Evolutionary conservation across 164 flowering plant genomes (phyloP).

Genomic region (Vitis rupestris): DNA sequence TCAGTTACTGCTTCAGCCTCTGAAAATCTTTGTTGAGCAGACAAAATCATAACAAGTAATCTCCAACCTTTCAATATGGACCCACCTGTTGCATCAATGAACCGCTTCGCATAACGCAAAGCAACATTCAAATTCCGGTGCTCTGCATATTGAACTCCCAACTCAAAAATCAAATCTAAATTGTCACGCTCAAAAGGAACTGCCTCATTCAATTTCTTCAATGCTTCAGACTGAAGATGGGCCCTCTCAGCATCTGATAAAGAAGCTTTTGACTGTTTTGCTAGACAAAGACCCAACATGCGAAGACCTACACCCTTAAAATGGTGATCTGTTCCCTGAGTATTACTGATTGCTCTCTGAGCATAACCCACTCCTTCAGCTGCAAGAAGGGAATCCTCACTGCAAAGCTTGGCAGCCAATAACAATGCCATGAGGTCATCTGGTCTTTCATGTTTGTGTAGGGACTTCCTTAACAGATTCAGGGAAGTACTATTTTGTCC

Average conservation of each 20-base stretch:
- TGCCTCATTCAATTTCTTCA: conserved; percentile 79
- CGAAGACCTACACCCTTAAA: conserved; percentile 74
- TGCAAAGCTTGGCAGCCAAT: conserved; percentile 79
- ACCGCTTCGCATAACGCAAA: conserved; percentile 71
- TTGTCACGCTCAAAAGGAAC: conserved; percentile 51
- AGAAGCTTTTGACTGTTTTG: conserved; percentile 73
- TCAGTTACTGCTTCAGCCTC: conserved; percentile 87
- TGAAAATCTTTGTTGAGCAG: conserved; percentile 79
- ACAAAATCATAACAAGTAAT: conserved; percentile 82
- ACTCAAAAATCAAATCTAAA: conserved; percentile 67
- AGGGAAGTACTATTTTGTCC: conserved; percentile 65
- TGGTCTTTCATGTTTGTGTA: conserved; percentile 75
- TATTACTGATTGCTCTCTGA: conserved; percentile 52
- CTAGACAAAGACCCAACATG: conserved; percentile 78
- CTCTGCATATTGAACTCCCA: conserved; percentile 82
- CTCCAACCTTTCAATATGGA: conserved; percentile 85
- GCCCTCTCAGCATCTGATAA: conserved; percentile 85
- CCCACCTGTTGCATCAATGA: conserved; percentile 87
- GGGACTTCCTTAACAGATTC: conserved; percentile 73
- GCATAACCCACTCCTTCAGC: conserved; percentile 88
- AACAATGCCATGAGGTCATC: conserved; percentile 61
- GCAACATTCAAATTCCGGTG: conserved; percentile 75
- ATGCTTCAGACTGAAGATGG: conserved; percentile 72
- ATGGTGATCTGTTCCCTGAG: conserved; percentile 52
- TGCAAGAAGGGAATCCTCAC: conserved; percentile 69